phyloP scores from a whole-genome alignment of 1,139 yeast species.

The Scheffersomyces stambukii region DNA sequence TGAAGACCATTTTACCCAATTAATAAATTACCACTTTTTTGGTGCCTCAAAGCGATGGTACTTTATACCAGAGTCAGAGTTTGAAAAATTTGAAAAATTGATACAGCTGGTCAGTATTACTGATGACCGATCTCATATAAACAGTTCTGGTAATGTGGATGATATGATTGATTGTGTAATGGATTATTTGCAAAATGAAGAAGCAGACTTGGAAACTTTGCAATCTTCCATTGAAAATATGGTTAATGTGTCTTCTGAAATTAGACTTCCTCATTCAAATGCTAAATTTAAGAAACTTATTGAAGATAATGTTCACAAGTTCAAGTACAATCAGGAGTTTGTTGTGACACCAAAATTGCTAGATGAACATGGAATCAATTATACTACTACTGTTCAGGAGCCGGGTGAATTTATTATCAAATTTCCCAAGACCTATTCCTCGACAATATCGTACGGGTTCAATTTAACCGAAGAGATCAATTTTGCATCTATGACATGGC shows the following conservation, averaged over 20 bases:
- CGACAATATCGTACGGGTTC: slow-evolving; percentile 51
- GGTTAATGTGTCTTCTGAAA: slow-evolving; percentile 21
- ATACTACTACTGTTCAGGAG: slow-evolving; percentile 44
- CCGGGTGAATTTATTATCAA: slow-evolving; percentile 60
- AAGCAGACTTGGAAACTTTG: slow-evolving; percentile 23
- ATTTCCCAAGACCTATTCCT: slow-evolving; percentile 51
- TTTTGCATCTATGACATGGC: slow-evolving; percentile 60
- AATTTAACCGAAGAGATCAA: slow-evolving; percentile 52
- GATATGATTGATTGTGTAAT: slow-evolving; percentile 18
- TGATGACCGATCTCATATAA: slow-evolving; percentile 17
- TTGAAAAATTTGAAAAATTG: slow-evolving; percentile 56
- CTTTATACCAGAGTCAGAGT: slow-evolving; percentile 67
- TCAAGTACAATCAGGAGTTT: slow-evolving; percentile 32
- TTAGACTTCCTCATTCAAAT: slow-evolving; percentile 23
- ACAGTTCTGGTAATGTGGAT: slow-evolving; percentile 11
- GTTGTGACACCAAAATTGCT: slow-evolving; percentile 48
- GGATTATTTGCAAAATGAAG: slow-evolving; percentile 13
- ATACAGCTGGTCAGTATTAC: slow-evolving; percentile 15
- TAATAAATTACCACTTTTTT: slow-evolving; percentile 61
- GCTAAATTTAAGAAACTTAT: slow-evolving; percentile 22
- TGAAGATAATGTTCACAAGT: slow-evolving; percentile 7
- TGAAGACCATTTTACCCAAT: slow-evolving; percentile 73
- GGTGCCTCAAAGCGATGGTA: slow-evolving; percentile 80
- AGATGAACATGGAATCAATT: slow-evolving; percentile 43
- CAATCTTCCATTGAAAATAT: slow-evolving; percentile 27